Percentiles rank a stretch among this genome's conserved stretches.
These are phyloP conservation scores for Lotus japonicus DNA, from an alignment of 306 rosid genomes.

Conservation along the genomic window DNA sequence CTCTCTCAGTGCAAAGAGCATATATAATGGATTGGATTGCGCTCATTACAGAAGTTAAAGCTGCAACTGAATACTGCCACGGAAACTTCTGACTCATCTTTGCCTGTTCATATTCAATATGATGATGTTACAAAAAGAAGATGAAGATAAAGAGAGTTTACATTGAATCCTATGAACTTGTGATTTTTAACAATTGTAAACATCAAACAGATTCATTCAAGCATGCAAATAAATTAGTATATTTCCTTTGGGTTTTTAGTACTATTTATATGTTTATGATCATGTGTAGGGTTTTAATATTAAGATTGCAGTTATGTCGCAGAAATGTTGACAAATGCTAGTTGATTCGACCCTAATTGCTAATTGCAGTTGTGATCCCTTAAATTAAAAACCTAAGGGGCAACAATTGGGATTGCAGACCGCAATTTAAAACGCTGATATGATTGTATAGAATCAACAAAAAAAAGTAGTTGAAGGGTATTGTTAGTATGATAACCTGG, in stretches of 20 bases:
- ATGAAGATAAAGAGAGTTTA: not conserved
- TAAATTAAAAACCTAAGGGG: too few relatives aligned
- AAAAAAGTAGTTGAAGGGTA: not conserved
- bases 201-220: too few relatives aligned
- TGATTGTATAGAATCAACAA: not conserved
- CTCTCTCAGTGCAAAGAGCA: conserved; percentile 19
- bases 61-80: conserved; percentile 31
- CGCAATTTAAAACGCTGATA: not conserved
- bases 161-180: not conserved
- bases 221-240: too few relatives aligned
- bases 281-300: too few relatives aligned
- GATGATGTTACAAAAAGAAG: not conserved
- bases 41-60: conserved; percentile 20
- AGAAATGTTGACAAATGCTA: too few relatives aligned
- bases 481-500: conserved; percentile 21
- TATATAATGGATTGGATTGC: conserved; percentile 3
- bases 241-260: too few relatives aligned
- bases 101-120: conserved; percentile 16
- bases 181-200: not conserved
- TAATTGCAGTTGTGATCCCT: too few relatives aligned
- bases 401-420: too few relatives aligned
- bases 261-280: not conserved
- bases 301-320: too few relatives aligned
- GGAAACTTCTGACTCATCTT: conserved; percentile 43
- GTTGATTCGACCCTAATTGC: too few relatives aligned